Conservation (phyloP, 495 filamentous ascomycete species). For the Aspergillus bertholletiae region DNA sequence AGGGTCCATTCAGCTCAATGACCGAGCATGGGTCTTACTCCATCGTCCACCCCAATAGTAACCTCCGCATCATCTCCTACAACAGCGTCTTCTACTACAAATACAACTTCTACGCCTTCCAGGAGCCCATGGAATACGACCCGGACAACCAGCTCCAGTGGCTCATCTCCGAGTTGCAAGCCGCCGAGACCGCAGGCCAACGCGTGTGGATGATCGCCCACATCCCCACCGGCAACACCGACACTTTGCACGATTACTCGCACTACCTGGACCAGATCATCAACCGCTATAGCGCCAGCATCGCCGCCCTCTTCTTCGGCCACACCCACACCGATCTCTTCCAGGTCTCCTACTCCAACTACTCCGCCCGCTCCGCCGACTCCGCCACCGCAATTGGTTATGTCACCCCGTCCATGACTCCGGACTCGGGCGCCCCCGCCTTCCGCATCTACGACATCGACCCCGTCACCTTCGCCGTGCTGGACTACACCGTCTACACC, state of each 20-base stretch:
- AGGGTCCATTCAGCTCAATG: neutral
- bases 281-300: conserved; percentile 47
- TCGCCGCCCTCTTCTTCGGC: conserved; percentile 55
- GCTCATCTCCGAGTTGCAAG: conserved; percentile 48
- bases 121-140: conserved; percentile 45
- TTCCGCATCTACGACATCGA: conserved; percentile 58
- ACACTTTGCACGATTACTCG: conserved; percentile 49
- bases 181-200: conserved; percentile 46
- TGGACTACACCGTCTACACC: conserved; percentile 51
- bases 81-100: conserved; percentile 58
- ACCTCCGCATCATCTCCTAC: conserved; percentile 53
- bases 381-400: conserved; percentile 47
- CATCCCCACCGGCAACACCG: conserved; percentile 43
- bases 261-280: conserved; percentile 55
- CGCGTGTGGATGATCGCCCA: conserved; percentile 54
- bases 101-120: conserved; percentile 51
- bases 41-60: conserved; percentile 32
- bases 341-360: conserved; percentile 49
- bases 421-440: conserved; percentile 47
- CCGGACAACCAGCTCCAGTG: conserved; percentile 45
- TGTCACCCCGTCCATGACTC: conserved; percentile 51
- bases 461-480: conserved; percentile 49
- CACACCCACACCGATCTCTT: conserved; percentile 57
- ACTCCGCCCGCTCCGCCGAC: conserved; percentile 25
- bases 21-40: conserved; percentile 47